phyloP scores from a whole-genome alignment of 1,284 basidiomycete species.

The Vanrija humicola region DNA sequence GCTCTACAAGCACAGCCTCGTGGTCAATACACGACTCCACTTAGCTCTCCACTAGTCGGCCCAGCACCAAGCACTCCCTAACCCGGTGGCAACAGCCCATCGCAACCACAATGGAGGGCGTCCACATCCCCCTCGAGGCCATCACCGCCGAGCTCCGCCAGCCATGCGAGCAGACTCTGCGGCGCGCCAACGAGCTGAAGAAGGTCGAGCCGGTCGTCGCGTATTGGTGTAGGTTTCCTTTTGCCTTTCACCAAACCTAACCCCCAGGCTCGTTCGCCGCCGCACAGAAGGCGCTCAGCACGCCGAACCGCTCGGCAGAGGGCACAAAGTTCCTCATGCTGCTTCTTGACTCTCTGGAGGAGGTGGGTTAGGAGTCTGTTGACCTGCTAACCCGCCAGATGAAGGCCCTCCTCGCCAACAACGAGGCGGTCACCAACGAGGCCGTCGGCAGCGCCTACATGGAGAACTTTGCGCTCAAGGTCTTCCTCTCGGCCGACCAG shows the following conservation, averaged over 20 bases:
- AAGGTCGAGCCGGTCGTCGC: conserved; percentile 77
- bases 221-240: conserved; percentile 80
- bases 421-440: conserved; percentile 81
- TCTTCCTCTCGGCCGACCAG: conserved; percentile 85
- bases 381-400: conserved; percentile 47
- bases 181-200: conserved; percentile 79
- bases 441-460: conserved; percentile 79
- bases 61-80: too few species aligned
- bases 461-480: conserved; percentile 86
- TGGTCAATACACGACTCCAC: too few species aligned
- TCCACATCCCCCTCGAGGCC: conserved; percentile 40
- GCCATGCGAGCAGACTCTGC: conserved; percentile 69
- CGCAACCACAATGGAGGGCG: conserved; percentile 25
- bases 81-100: too few species aligned
- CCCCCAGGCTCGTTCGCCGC: conserved; percentile 80
- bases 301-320: conserved; percentile 60
- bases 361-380: conserved; percentile 42
- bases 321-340: conserved; percentile 68
- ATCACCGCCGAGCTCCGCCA: conserved; percentile 52
- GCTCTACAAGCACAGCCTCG: too few species aligned
- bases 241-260: conserved; percentile 1
- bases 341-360: conserved; percentile 74
- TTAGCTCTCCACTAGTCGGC: too few species aligned
- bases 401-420: conserved; percentile 68
- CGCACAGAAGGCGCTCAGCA: conserved; percentile 74